Conservation (phyloP, 306 rosid species). For the Abrus pulchellus region DNA sequence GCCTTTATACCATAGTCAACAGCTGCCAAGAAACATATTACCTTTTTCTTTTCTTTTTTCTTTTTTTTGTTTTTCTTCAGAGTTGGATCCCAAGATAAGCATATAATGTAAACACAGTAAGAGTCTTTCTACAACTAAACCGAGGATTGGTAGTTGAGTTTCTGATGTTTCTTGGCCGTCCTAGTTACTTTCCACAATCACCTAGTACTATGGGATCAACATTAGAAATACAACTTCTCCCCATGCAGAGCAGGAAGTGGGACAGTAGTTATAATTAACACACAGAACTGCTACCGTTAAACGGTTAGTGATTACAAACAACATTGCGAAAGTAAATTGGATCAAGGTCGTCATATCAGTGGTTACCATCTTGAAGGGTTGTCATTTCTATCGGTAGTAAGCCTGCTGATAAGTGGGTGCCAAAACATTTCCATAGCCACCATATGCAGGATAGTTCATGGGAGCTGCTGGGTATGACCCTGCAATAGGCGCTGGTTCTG, state of each 20-base stretch:
- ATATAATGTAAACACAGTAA: constrained; percentile 55
- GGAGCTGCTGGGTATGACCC: constrained; percentile 84
- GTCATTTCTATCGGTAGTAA: constrained; percentile 98
- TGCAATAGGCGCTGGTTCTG: constrained; percentile 81
- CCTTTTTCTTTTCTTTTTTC: not conserved
- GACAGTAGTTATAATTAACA: constrained; percentile 86
- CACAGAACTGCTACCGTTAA: constrained; percentile 97
- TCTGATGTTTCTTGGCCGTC: constrained; percentile 76
- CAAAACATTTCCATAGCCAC: constrained; percentile 88
- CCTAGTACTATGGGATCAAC: constrained; percentile 94
- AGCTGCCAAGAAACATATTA: constrained; percentile 60
- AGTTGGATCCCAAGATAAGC: constrained; percentile 51
- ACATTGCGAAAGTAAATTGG: constrained; percentile 79
- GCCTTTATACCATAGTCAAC: constrained; percentile 54
- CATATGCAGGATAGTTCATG: constrained; percentile 89
- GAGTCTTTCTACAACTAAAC: constrained; percentile 77
- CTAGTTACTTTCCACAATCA: constrained; percentile 94
- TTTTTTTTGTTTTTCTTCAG: constrained; percentile 24
- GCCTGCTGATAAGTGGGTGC: constrained; percentile 99
- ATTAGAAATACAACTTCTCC: constrained; percentile 92
- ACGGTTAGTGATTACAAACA: constrained; percentile 99
- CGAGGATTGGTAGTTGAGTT: constrained; percentile 66
- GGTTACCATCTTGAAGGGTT: constrained; percentile 89
- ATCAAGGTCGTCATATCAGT: constrained; percentile 91
- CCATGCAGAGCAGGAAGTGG: constrained; percentile 76